These are phyloP conservation scores for Lodderomyces orthopsilosis DNA, from an alignment of 1,139 yeast species.

Conservation along the genomic window DNA sequence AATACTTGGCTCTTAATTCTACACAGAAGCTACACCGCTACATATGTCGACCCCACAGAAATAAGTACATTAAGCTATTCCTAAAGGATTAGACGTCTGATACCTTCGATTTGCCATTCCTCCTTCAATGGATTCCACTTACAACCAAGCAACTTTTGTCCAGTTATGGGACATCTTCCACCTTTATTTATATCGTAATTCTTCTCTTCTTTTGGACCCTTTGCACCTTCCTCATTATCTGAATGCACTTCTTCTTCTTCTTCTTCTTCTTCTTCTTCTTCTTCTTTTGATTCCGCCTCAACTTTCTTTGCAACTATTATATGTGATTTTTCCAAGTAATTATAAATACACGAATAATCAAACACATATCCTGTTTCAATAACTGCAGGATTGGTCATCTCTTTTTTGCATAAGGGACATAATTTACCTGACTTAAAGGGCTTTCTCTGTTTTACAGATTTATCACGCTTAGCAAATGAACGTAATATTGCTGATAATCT, in stretches of 20 bases:
- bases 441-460: conserved; percentile 10
- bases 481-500: conserved; percentile 20
- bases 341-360: conserved; percentile 83
- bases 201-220: conserved; percentile 20
- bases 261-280: conserved; percentile 10
- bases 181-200: conserved; percentile 40
- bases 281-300: conserved; percentile 20
- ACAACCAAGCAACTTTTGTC: conserved; percentile 70
- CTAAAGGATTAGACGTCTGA: conserved; percentile 66
- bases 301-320: conserved; percentile 28
- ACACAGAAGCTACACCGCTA: background rate
- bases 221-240: conserved; percentile 14
- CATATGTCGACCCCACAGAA: background rate
- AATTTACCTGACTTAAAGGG: conserved; percentile 29
- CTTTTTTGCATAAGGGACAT: conserved; percentile 74
- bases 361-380: conserved; percentile 91
- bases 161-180: conserved; percentile 86
- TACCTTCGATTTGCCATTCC: conserved; percentile 72
- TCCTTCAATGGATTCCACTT: conserved; percentile 54
- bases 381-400: conserved; percentile 74
- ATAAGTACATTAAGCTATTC: background rate
- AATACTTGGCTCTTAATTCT: no score
- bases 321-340: conserved; percentile 53
- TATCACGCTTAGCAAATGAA: background rate
- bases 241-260: conserved; percentile 10